Evolutionary conservation across 495 filamentous ascomycete genomes (phyloP).

Genomic region (Cercophora newfieldiana): DNA sequence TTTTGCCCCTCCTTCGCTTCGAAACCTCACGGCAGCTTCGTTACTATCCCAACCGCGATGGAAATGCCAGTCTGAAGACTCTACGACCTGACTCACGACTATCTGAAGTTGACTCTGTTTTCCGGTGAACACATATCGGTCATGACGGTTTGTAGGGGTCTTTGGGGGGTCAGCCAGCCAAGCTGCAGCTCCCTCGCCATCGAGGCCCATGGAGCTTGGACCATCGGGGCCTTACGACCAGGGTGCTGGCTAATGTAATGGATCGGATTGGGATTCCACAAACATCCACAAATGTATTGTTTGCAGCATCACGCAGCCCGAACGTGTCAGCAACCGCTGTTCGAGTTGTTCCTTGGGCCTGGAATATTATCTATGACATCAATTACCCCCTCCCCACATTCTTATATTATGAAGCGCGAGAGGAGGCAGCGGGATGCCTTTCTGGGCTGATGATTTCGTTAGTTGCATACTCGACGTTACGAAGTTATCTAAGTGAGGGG

Average conservation of each 20-base stretch:
- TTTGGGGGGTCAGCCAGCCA: not conserved
- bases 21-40: not conserved
- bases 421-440: not conserved
- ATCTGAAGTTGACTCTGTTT: not conserved
- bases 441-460: not conserved
- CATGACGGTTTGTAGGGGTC: not conserved
- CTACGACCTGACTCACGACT: not conserved
- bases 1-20: constrained; percentile 34
- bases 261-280: constrained; percentile 4
- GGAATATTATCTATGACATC: not conserved
- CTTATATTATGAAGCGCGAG: not conserved
- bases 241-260: constrained; percentile 8
- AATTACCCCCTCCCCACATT: too few species aligned
- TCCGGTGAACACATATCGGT: not conserved
- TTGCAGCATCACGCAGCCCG: not conserved
- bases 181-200: not conserved
- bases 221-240: not conserved
- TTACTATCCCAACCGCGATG: not conserved
- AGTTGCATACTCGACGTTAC: not conserved
- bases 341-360: not conserved
- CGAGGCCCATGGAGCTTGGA: not conserved
- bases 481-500: not conserved
- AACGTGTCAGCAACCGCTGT: not conserved
- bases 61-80: not conserved
- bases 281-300: not conserved